Evolutionary conservation across 2,329 filamentous ascomycete species (phyloP), one percentile per base, ranked within the genome.

Genomic region (Scleromitrula shiraiana): DNA sequence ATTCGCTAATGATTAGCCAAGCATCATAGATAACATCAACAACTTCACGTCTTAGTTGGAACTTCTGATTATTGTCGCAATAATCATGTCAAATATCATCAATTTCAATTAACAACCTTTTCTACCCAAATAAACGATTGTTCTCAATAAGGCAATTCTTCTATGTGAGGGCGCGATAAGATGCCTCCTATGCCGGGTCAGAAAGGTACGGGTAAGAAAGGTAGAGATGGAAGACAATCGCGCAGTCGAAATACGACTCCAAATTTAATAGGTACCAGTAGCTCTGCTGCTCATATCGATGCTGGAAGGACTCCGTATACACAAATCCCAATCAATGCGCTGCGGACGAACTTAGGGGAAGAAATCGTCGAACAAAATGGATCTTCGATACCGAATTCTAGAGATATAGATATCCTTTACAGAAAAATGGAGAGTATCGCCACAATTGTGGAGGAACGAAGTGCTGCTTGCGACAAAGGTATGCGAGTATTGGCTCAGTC

Each of bases 241-340:
- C 74, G 79, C 53, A 89, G 84, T 63, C 82, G 86, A 62, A 90
- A 89, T 66, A 87, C 84, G 29, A 91, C 86, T 14, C 87, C 86
- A 29, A 76, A 78, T 60, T 75, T 62, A 7, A 51, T 47, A 6
- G 53, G 50, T 38, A 30, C 54, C 15, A 46, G 50, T 50, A 60
- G 53, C 50, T 56, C 51, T 54, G 51, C 80, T 32, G 71, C 74
- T 5, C 70, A 76, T 58, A 71, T 78, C 48, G 68, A 70, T 15
- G 42, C 50, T 15, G 53, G 76, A 59, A 74, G 78, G 51, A 78
- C 82, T 19, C 76, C 84, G 48, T 85, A 83, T 62, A 76, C 89
- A 44, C 77, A 83, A 50, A 77, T 85, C 19, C 73, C 70, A 58
- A 77, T 76, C 57, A 76, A 75, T 55, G 70, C 70, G 54, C 77